Conservation (phyloP, 2,329 filamentous ascomycete species). For the Thielaviopsis euricoi region DNA sequence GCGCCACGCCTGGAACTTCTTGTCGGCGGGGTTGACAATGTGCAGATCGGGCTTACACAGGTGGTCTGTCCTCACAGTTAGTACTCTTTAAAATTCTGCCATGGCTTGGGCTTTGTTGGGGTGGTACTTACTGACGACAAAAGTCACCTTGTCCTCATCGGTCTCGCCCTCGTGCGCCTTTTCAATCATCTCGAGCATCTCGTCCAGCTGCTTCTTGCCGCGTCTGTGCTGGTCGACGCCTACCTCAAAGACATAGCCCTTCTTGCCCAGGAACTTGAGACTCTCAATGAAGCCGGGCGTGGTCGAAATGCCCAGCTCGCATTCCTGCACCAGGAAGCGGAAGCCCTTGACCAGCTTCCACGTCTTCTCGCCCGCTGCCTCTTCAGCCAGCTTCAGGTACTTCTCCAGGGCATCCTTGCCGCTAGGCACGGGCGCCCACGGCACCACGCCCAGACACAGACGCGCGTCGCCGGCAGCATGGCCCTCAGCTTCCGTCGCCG, state of each 20-base stretch:
- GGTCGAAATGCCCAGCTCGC: slow-evolving; percentile 49
- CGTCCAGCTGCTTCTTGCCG: slow-evolving; percentile 57
- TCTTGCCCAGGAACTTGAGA: slow-evolving; percentile 46
- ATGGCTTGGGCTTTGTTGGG: no score
- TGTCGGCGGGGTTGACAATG: slow-evolving; percentile 40
- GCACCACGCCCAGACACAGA: slow-evolving; percentile 53
- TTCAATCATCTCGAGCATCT: slow-evolving; percentile 53
- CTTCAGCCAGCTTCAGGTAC: slow-evolving; percentile 48
- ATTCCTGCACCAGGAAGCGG: slow-evolving; percentile 68
- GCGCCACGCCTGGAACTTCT: slow-evolving; percentile 52
- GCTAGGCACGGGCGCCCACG: slow-evolving; percentile 71
- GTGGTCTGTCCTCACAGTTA: slow-evolving; percentile 47
- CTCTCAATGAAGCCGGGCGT: slow-evolving; percentile 45
- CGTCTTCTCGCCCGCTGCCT: slow-evolving; percentile 40
- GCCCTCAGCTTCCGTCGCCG: slow-evolving; percentile 39
- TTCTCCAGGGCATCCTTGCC: slow-evolving; percentile 40
- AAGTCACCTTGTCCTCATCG: slow-evolving; percentile 41
- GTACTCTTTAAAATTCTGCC: neutral
- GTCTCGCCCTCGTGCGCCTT: slow-evolving; percentile 45
- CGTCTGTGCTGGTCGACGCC: slow-evolving; percentile 68
- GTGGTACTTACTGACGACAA: slow-evolving; percentile 52
- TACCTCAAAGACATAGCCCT: slow-evolving; percentile 60
- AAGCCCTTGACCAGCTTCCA: slow-evolving; percentile 63
- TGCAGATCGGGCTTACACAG: slow-evolving; percentile 73
- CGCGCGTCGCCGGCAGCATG: slow-evolving; percentile 31